These are phyloP conservation scores for Blastobotrys niveus DNA, from an alignment of 1,139 yeast genomes.

Conservation along the genomic window DNA sequence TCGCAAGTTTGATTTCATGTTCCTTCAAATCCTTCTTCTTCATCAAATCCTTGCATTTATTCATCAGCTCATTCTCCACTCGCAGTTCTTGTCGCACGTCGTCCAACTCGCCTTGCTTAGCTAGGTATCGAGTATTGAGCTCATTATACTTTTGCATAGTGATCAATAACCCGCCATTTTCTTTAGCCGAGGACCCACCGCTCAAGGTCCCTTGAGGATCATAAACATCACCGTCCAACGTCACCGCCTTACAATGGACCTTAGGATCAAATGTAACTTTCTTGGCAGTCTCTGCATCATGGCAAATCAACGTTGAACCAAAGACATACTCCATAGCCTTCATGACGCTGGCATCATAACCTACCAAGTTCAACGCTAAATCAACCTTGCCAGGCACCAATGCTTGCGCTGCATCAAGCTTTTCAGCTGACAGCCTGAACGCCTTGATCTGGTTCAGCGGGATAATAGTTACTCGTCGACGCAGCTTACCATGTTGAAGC, in stretches of 20 bases:
- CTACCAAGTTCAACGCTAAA: constrained; percentile 73
- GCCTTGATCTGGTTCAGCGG: constrained; percentile 84
- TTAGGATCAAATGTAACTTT: constrained; percentile 79
- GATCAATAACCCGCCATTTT: constrained; percentile 46
- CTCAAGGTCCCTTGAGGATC: constrained; percentile 95
- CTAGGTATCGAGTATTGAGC: constrained; percentile 40
- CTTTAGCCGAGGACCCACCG: constrained; percentile 75
- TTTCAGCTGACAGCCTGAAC: constrained; percentile 33
- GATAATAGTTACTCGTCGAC: constrained; percentile 81
- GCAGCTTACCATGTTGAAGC: constrained; percentile 69
- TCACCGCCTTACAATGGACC: constrained; percentile 78
- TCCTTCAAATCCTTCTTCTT: constrained; percentile 58
- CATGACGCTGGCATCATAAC: constrained; percentile 61
- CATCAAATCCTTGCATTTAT: constrained; percentile 53
- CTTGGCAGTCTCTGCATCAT: constrained; percentile 84
- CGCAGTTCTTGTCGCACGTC: constrained; percentile 41
- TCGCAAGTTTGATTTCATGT: constrained; percentile 62
- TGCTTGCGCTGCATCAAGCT: constrained; percentile 50
- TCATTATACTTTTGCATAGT: constrained; percentile 64
- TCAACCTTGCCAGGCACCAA: constrained; percentile 81
- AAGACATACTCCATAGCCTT: constrained; percentile 91
- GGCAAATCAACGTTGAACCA: constrained; percentile 80
- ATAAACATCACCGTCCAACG: constrained; percentile 87
- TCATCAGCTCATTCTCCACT: constrained; percentile 44
- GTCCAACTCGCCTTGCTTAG: constrained; percentile 40